phyloP scores from a whole-genome alignment of 257 asterid species.

The Solanum bulbocastanum region DNA sequence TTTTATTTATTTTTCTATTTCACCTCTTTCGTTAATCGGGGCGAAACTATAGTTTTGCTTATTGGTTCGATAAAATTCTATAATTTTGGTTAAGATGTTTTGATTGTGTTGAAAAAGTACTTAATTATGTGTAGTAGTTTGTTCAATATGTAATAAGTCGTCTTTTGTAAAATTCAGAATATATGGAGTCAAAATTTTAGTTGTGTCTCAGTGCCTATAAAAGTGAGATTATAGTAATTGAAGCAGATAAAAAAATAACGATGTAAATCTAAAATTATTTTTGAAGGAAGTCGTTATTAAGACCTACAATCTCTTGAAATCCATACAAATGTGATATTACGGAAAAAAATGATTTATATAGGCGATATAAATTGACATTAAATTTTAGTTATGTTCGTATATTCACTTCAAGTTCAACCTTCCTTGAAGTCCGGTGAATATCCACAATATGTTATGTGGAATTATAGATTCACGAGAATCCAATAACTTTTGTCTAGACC shows the following conservation, averaged over 20 bases:
- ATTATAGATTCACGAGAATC: accelerated
- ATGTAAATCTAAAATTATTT: not conserved
- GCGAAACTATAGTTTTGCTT: accelerated
- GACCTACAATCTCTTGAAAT: not conserved
- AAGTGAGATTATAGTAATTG: not conserved
- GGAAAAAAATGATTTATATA: not conserved
- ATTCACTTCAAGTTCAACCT: not conserved
- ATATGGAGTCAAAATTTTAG: accelerated
- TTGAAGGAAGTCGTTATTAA: not conserved
- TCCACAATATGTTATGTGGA: not conserved
- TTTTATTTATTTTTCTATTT: not conserved
- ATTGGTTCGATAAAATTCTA: accelerated
- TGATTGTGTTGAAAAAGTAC: not conserved
- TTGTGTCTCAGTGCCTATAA: accelerated
- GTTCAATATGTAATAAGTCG: accelerated
- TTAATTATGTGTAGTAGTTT: not conserved
- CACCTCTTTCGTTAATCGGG: not conserved
- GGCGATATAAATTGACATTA: not conserved
- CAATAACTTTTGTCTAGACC: accelerated
- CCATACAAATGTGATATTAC: not conserved
- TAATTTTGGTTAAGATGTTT: accelerated
- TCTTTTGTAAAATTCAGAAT: not conserved
- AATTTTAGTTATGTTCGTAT: accelerated
- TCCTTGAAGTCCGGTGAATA: not conserved
- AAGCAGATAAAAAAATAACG: not conserved